A percentile compares a stretch with the other conserved stretches of the same genome.
Evolutionary conservation across 2,329 filamentous ascomycete species (phyloP).

Genomic region (Cylindrodendrum hubeiense): DNA sequence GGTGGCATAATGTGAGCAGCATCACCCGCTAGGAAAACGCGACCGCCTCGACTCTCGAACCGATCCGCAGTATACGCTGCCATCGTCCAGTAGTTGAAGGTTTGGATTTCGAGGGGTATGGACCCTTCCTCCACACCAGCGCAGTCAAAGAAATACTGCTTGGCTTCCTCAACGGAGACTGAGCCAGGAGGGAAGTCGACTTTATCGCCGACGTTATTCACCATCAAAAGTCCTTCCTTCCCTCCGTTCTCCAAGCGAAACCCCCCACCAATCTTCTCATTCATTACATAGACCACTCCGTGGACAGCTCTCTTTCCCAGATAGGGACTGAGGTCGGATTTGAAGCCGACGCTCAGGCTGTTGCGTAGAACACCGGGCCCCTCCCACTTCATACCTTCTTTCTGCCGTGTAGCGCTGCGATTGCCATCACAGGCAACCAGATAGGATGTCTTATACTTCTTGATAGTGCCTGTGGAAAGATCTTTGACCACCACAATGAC

Average conservation of each 20-base stretch:
- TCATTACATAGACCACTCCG: neutral
- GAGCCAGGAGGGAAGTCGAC: constrained; percentile 5
- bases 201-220: neutral
- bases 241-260: constrained; percentile 6
- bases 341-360: constrained; percentile 8
- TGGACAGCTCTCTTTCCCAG: constrained; percentile 3
- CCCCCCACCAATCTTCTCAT: constrained; percentile 3
- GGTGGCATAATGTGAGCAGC: constrained; percentile 11
- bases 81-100: constrained; percentile 10
- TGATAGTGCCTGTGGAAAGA: neutral
- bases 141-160: constrained; percentile 2
- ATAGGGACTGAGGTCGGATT: constrained; percentile 1
- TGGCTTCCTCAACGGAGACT: neutral
- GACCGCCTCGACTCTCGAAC: neutral
- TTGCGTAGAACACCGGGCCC: neutral
- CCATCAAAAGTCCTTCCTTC: constrained; percentile 1
- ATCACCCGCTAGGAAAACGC: constrained; percentile 12
- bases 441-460: neutral
- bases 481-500: neutral
- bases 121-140: neutral
- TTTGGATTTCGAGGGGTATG: neutral
- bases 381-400: neutral
- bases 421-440: constrained; percentile 11
- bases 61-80: constrained; percentile 1
- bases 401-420: constrained; percentile 1